Base-by-base conservation (phyloP, 1,284 basidiomycete species). In the Porodaedalea pini region DNA sequence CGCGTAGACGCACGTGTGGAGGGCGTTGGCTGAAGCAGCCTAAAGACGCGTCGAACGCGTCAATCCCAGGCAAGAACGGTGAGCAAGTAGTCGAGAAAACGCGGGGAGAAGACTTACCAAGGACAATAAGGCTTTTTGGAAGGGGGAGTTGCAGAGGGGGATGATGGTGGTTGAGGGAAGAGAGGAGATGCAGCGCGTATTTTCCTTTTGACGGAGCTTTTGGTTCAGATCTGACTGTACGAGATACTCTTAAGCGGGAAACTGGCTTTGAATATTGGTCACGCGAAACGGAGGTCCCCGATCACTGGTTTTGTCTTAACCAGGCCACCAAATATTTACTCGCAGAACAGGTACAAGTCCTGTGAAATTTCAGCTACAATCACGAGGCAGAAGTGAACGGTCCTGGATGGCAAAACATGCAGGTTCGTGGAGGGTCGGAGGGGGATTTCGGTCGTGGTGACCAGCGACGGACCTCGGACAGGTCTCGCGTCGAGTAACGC, bases 151-250 rank as follows among this genome's bases (percentile, higher is more conserved):
- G 47, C 40, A 56, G 54, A 36, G 47, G 50, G 55, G 50, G 41
- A 48, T 23, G 45, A 59, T 51, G 58, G 53, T 59, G 58, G 58
- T 59, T 55, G 23, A 36, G 51, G 54, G 39, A 47, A 58, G 43
- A 59, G 58, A 31, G 31, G 45, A 32, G 45, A 25, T 25, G 45
- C 15, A 47, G 49, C 39, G 19, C 40, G 50, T 57, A 52, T 51
- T 50, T 50, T 57, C 50, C 56, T 50, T 57, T 39, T 54, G 57
- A 50, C 57, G 57, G 57, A 52, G 51, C 57, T 58, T 58, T 58
- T 58, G 52, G 40, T 49, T 48, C 51, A 54, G 40, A 47, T 47
- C 57, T 58, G 51, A 44, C 51, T 49, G 57, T 52, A 43, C 48
- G 32, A 52, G 45, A 58, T 49, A 43, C 51, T 54, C 54, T 34